These are phyloP conservation scores for Talaromyces borbonicus DNA, from an alignment of 495 filamentous ascomycete genomes.

Conservation along the genomic window DNA sequence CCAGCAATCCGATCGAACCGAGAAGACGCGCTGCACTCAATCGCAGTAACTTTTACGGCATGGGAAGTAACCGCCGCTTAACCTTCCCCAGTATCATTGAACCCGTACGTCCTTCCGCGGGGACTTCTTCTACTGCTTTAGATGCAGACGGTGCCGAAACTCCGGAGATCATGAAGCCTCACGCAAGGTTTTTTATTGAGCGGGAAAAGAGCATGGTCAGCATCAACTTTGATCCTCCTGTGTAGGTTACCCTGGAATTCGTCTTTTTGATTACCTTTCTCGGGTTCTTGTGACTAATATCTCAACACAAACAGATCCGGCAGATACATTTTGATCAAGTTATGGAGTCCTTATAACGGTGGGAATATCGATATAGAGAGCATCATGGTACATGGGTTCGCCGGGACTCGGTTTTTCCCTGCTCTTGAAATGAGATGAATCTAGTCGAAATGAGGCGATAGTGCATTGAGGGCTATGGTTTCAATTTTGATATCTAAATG, in stretches of 20 bases:
- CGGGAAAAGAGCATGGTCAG: conserved; percentile 73
- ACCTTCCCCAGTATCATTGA: conserved; percentile 21
- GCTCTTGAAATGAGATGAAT: conserved; percentile 2
- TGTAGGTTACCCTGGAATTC: conserved; percentile 50
- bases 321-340: conserved; percentile 70
- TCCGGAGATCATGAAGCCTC: conserved; percentile 52
- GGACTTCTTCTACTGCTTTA: not conserved
- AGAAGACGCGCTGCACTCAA: conserved; percentile 16
- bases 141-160: conserved; percentile 23
- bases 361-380: conserved; percentile 82
- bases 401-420: conserved; percentile 73
- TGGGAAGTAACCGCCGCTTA: conserved; percentile 17
- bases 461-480: too few relatives aligned
- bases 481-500: too few relatives aligned
- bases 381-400: conserved; percentile 68
- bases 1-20: conserved; percentile 22
- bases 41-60: conserved; percentile 12
- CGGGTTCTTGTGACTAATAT: too few relatives aligned
- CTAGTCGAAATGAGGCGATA: not conserved
- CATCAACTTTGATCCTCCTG: conserved; percentile 79
- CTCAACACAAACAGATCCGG: conserved; percentile 54
- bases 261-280: too few relatives aligned
- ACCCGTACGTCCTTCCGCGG: not conserved
- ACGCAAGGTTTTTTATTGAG: conserved; percentile 72
- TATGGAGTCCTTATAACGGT: conserved; percentile 61